Conservation (phyloP, 2,329 filamentous ascomycete genomes). For the Cercospora sp. region DNA sequence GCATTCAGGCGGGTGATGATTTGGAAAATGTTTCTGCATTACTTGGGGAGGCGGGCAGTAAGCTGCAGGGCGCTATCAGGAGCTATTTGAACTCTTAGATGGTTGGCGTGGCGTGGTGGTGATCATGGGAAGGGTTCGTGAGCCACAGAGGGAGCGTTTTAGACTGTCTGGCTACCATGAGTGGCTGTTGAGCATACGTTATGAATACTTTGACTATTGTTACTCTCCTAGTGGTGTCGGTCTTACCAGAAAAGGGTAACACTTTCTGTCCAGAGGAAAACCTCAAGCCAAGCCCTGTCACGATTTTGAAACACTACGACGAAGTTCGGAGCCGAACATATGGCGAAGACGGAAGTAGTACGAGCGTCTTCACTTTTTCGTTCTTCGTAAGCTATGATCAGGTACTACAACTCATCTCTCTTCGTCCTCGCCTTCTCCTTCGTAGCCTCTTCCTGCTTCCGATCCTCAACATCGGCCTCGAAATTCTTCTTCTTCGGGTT, state of each 20-base stretch:
- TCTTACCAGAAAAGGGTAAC: neutral
- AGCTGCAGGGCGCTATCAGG: constrained; percentile 67
- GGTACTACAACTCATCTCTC: constrained; percentile 38
- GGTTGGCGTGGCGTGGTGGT: neutral
- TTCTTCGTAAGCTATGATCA: neutral
- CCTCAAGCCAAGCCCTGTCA: neutral
- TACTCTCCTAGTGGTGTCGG: neutral
- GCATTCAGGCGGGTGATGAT: constrained; percentile 93
- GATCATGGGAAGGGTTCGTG: neutral
- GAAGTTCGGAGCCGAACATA: neutral
- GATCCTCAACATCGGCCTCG: constrained; percentile 52
- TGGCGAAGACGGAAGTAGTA: neutral
- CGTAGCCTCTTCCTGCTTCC: constrained; percentile 31
- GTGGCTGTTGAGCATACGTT: neutral
- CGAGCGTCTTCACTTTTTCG: neutral
- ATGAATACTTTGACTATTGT: neutral
- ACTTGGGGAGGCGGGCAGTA: constrained; percentile 80
- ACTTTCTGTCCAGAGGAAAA: neutral
- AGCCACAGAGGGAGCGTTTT: neutral
- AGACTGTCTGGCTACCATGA: neutral
- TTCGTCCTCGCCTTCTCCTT: constrained; percentile 21
- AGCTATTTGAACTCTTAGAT: constrained; percentile 37
- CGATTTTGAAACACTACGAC: neutral
- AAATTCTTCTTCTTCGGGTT: constrained; percentile 66
- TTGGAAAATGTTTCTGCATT: constrained; percentile 83